Percentiles rank a stretch among this genome's conserved stretches.
phyloP scores from a whole-genome alignment of 345 rosid species.

The Carallia pectinifolia region DNA sequence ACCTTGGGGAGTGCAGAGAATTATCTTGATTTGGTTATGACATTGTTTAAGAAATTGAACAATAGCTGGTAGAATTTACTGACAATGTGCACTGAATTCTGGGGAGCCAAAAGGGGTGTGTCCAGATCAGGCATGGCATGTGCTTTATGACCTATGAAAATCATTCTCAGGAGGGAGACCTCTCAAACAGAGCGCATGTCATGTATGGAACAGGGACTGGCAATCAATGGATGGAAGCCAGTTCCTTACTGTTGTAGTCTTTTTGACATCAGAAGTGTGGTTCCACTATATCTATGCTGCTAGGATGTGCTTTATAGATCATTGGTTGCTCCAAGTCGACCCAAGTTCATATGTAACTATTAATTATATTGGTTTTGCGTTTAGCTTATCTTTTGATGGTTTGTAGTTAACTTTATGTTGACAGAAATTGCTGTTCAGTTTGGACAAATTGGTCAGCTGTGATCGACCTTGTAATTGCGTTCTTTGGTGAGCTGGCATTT shows the following conservation, averaged over 20 bases:
- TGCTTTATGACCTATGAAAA: not conserved
- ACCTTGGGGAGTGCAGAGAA: not conserved
- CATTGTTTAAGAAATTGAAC: not conserved
- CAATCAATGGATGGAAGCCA: not conserved
- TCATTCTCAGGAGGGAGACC: not conserved
- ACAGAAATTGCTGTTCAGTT: slow-evolving; percentile 70
- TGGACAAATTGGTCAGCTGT: slow-evolving; percentile 81
- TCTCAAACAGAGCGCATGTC: not conserved
- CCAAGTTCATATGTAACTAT: not conserved
- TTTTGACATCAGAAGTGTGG: not conserved
- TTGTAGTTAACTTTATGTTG: slow-evolving; percentile 8
- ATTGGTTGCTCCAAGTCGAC: slow-evolving; percentile 1
- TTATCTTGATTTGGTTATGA: not conserved
- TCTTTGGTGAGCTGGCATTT: slow-evolving; percentile 57
- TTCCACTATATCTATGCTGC: not conserved
- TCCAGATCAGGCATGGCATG: slow-evolving; percentile 6
- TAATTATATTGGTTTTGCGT: not conserved
- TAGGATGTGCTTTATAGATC: slow-evolving; percentile 1
- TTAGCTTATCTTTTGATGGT: slow-evolving; percentile 1
- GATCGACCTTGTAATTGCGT: slow-evolving; percentile 62
- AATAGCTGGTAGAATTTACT: not conserved
- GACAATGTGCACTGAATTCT: not conserved
- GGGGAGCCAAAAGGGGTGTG: not conserved
- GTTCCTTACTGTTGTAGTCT: not conserved
- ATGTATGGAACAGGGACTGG: slow-evolving; percentile 6